Conservation (phyloP, 2,329 filamentous ascomycete genomes). For the Colletotrichum abscissum region DNA sequence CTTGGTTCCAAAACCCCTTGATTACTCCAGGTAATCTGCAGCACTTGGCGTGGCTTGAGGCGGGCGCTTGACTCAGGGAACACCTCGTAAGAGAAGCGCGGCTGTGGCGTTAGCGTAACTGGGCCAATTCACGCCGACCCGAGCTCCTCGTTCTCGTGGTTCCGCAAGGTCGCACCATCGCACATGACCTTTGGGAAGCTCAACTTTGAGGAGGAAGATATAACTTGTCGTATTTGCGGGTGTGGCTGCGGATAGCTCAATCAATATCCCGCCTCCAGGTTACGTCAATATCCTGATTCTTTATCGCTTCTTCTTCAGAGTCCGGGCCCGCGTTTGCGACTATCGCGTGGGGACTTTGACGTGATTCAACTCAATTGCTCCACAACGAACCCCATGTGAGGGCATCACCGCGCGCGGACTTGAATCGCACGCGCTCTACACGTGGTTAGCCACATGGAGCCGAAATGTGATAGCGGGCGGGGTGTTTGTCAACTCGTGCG, state of each 20-base stretch:
- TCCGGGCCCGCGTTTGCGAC: background rate
- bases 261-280: background rate
- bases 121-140: background rate
- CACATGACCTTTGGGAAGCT: background rate
- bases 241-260: background rate
- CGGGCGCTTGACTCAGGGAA: conserved; percentile 24
- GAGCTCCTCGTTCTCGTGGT: background rate
- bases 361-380: background rate
- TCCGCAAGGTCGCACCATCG: background rate
- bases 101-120: conserved; percentile 8
- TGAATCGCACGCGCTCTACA: conserved; percentile 11
- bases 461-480: background rate
- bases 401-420: conserved; percentile 2
- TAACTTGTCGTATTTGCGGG: background rate
- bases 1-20: background rate
- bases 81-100: background rate
- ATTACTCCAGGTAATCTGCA: background rate
- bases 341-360: background rate
- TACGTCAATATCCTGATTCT: background rate
- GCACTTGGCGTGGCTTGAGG: conserved; percentile 1
- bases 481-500: background rate
- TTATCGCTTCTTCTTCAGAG: background rate
- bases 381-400: background rate
- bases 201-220: background rate
- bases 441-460: conserved; percentile 10